Conservation (phyloP, 2,329 filamentous ascomycete genomes). For the Tolypocladium sp. region DNA sequence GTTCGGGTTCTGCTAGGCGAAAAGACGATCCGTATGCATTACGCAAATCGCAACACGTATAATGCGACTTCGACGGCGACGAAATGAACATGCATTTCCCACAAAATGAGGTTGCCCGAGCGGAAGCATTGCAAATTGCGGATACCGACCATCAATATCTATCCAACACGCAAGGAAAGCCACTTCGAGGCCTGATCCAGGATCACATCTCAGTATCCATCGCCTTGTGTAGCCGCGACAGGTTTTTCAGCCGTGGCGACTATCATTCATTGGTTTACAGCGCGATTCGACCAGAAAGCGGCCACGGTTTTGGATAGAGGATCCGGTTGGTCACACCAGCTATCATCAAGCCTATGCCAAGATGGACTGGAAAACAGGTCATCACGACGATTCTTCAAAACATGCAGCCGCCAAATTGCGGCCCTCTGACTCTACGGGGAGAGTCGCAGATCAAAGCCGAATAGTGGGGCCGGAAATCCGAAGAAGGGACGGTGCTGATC, state of each 20-base stretch:
- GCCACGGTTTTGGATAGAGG: slow-evolving; percentile 73
- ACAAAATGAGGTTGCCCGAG: slow-evolving; percentile 90
- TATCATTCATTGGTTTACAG: slow-evolving; percentile 91
- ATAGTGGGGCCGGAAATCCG: slow-evolving; percentile 66
- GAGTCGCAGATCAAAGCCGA: slow-evolving; percentile 68
- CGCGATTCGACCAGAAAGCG: slow-evolving; percentile 80
- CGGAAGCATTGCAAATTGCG: slow-evolving; percentile 86
- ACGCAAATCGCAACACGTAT: slow-evolving; percentile 98
- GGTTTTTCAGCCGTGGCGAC: slow-evolving; percentile 77
- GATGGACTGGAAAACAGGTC: slow-evolving; percentile 96
- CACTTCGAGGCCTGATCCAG: slow-evolving; percentile 93
- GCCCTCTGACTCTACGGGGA: slow-evolving; percentile 69
- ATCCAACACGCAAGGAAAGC: slow-evolving; percentile 89
- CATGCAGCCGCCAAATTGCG: slow-evolving; percentile 68
- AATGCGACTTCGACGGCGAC: slow-evolving; percentile 99
- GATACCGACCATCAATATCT: slow-evolving; percentile 98
- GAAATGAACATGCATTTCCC: slow-evolving; percentile 99
- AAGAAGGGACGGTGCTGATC: slow-evolving; percentile 76
- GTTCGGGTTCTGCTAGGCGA: slow-evolving; percentile 87
- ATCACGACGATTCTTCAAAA: slow-evolving; percentile 91
- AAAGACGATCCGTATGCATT: slow-evolving; percentile 98
- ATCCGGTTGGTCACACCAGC: slow-evolving; percentile 76
- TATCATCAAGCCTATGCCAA: slow-evolving; percentile 66
- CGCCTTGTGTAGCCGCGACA: slow-evolving; percentile 81
- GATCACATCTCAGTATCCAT: slow-evolving; percentile 96